phyloP scores from a whole-genome alignment of 192 early-diverging fungal genomes.

The Podila verticillata region DNA sequence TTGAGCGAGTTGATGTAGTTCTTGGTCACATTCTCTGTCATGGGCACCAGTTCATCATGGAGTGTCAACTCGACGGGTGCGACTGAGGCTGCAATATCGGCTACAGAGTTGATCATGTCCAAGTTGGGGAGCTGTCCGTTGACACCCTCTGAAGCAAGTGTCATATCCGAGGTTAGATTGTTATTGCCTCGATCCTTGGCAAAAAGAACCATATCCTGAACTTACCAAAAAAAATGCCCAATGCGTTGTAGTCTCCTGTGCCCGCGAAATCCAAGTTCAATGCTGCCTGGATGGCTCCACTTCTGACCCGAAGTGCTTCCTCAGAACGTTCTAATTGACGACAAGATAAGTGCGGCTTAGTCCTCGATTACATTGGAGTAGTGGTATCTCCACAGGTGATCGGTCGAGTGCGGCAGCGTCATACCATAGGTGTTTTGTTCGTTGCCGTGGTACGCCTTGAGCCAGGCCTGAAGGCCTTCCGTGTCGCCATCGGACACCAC shows the following conservation, averaged over 20 bases:
- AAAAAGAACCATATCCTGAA: not conserved
- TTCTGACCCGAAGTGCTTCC: conserved; percentile 52
- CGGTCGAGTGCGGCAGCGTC: not conserved
- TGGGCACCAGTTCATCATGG: conserved; percentile 56
- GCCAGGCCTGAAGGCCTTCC: conserved; percentile 84
- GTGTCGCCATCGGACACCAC: conserved; percentile 83
- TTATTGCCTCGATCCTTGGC: not conserved
- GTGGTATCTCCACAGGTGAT: not conserved
- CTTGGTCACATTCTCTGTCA: conserved; percentile 41
- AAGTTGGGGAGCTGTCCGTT: conserved; percentile 94
- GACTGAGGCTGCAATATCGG: conserved; percentile 61
- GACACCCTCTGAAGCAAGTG: conserved; percentile 69
- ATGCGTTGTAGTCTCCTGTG: conserved; percentile 63
- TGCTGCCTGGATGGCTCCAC: conserved; percentile 88
- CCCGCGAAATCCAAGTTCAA: conserved; percentile 88
- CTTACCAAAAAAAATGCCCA: conserved; percentile 81
- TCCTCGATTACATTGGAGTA: not conserved
- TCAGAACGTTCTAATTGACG: conserved; percentile 18
- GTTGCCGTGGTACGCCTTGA: conserved; percentile 89
- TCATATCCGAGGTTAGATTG: not conserved
- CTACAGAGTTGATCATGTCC: conserved; percentile 86
- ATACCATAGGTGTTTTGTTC: conserved; percentile 42
- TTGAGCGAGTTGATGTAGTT: conserved; percentile 56
- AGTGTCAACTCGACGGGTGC: conserved; percentile 67
- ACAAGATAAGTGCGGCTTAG: not conserved